Evolutionary conservation across 2,329 filamentous ascomycete species (phyloP), one percentile per base, ranked within the genome.

Genomic region (Didymella pomorum): DNA sequence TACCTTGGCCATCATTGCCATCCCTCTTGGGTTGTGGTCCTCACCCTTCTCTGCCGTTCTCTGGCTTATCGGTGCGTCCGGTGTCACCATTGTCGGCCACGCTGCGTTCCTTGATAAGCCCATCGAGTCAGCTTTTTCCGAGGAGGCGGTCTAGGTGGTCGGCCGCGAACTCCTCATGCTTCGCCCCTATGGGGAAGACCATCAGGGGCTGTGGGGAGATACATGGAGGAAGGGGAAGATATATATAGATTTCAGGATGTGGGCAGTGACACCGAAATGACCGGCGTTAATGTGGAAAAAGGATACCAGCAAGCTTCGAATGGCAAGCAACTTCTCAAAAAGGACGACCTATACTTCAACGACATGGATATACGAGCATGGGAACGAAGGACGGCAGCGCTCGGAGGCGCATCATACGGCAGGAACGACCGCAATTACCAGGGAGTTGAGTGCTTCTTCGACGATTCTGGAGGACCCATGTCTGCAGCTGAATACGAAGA

Each of bases 71-170:
- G 95, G 95, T 77, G 95, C 95, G 71, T 94, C 91, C 70, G 93
- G 92, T 78, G 92, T 97, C 77, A 91, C 89, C 77, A 96, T 98
- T 69, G 83, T 98, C 68, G 95, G 95, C 80, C 95, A 99, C 82
- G 95, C 95, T 70, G 86, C 93, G 64, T 87, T 98, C 77, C 89
- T 98, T 90, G 94, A 98, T 79, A 97, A 97, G 87, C 94, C 94
- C 60, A 97, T 98, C 84, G 95, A 98, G 89, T 94, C 96, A 93
- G 93, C 93, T 97, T 99, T 99, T 97, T 97, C 94, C 86, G 95
- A 96, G 93, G 95, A 99, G 94, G 94, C 95, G 93, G 95, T 99
- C 91, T 99, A 98, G 89, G 86, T 96, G 93, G 93, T 98, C 95
- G 94, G 92, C 94, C 94, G 95, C 95, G 90, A 95, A 90, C 93